Percentiles rank a stretch among this genome's conserved stretches.
Conservation (phyloP, 768 basidiomycete genomes). For the Mycena kentingensis region DNA sequence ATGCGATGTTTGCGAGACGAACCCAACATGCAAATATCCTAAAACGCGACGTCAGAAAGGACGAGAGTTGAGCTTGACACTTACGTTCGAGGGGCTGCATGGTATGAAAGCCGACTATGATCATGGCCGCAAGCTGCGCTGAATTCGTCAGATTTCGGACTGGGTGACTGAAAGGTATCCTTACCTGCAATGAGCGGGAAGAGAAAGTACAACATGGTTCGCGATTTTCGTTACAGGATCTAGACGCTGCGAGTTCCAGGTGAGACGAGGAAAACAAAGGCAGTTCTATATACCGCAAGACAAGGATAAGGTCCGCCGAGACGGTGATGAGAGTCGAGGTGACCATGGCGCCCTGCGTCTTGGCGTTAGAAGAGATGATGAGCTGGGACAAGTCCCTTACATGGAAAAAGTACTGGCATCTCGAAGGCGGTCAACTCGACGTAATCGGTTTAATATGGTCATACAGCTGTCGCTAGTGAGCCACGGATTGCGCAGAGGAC, state of each 20-base stretch:
- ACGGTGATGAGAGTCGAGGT: constrained; percentile 4
- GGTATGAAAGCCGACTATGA: not conserved
- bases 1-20: not conserved
- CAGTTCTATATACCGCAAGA: constrained; percentile 4
- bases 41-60: not conserved
- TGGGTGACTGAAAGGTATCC: too few relatives aligned
- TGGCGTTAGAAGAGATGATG: too few relatives aligned
- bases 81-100: not conserved
- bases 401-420: constrained; percentile 6
- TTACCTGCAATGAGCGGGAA: constrained; percentile 4
- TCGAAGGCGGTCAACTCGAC: not conserved
- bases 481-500: too few relatives aligned
- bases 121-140: not conserved
- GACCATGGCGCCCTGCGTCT: not conserved
- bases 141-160: too few relatives aligned
- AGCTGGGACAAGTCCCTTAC: too few relatives aligned
- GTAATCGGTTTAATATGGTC: too few relatives aligned
- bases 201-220: constrained; percentile 4
- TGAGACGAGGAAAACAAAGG: not conserved
- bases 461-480: too few relatives aligned
- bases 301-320: constrained; percentile 3
- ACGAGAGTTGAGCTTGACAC: not conserved
- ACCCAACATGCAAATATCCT: constrained; percentile 13
- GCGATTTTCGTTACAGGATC: constrained; percentile 8
- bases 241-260: not conserved